phyloP scores from a whole-genome alignment of 345 rosid species.

The Eucalyptus leucophloia region DNA sequence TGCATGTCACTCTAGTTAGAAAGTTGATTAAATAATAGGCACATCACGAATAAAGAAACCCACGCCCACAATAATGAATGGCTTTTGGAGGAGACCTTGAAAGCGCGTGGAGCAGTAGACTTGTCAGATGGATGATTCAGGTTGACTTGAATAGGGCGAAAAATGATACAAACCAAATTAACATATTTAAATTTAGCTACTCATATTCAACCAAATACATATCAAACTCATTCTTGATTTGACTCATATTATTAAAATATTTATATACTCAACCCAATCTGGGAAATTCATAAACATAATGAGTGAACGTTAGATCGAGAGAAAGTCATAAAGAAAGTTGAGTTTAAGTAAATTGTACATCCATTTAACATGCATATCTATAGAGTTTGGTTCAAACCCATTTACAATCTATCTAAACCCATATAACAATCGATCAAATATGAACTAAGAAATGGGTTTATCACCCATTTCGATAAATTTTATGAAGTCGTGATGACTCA shows the following conservation, averaged over 20 bases:
- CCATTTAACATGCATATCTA: too few relatives aligned
- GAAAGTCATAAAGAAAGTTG: background rate
- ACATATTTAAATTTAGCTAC: too few relatives aligned
- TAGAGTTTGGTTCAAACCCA: too few relatives aligned
- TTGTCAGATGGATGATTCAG: background rate
- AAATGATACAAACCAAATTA: background rate
- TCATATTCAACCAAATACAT: too few relatives aligned
- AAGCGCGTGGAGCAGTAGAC: background rate
- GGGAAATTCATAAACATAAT: too few relatives aligned
- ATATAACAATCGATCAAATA: background rate
- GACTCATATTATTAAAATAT: too few relatives aligned
- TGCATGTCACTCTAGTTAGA: background rate
- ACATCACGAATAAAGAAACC: background rate
- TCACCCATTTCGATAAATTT: too few relatives aligned
- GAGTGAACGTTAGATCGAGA: rapidly evolving
- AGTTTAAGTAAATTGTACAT: background rate
- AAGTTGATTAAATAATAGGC: background rate
- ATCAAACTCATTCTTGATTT: rapidly evolving
- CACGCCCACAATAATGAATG: background rate
- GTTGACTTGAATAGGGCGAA: background rate
- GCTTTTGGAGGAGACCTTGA: background rate
- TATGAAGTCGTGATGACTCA: background rate
- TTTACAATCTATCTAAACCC: too few relatives aligned
- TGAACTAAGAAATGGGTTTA: too few relatives aligned
- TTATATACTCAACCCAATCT: too few relatives aligned